Evolutionary conservation across 345 rosid species (phyloP).

Genomic region (Raphanus raphanistrum): DNA sequence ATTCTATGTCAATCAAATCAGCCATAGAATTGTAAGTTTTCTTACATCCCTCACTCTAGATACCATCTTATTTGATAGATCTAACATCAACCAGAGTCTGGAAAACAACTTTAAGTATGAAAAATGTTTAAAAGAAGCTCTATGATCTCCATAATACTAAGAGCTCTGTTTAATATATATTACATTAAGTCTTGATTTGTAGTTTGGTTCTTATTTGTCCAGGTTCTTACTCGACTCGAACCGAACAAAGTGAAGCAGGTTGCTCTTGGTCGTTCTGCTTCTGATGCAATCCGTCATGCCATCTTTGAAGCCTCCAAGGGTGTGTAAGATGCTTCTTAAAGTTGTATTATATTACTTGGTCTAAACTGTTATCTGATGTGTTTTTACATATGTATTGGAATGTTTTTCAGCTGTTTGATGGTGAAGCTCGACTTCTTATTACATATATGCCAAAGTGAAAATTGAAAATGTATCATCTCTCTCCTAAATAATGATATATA

Average conservation of each 20-base stretch:
- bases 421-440: constrained; percentile 74
- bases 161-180: no score
- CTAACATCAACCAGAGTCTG: neutral
- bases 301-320: constrained; percentile 80
- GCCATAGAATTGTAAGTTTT: neutral
- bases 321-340: neutral
- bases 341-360: neutral
- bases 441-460: constrained; percentile 46
- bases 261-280: constrained; percentile 81
- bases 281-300: constrained; percentile 76
- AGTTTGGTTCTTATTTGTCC: constrained; percentile 3
- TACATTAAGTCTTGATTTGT: neutral
- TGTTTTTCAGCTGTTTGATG: constrained; percentile 59
- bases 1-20: neutral
- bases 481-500: no score
- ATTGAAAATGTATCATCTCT: no score
- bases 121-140: neutral
- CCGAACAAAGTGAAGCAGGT: constrained; percentile 95
- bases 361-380: neutral
- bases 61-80: neutral
- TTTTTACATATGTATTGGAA: neutral
- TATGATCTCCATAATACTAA: neutral
- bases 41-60: neutral
- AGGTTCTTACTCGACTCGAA: constrained; percentile 80
- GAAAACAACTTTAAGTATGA: neutral